Evolutionary conservation across 2,329 filamentous ascomycete genomes (phyloP), one percentile per base, ranked within the genome.

Genomic region (Chalaropsis thielavioides): DNA sequence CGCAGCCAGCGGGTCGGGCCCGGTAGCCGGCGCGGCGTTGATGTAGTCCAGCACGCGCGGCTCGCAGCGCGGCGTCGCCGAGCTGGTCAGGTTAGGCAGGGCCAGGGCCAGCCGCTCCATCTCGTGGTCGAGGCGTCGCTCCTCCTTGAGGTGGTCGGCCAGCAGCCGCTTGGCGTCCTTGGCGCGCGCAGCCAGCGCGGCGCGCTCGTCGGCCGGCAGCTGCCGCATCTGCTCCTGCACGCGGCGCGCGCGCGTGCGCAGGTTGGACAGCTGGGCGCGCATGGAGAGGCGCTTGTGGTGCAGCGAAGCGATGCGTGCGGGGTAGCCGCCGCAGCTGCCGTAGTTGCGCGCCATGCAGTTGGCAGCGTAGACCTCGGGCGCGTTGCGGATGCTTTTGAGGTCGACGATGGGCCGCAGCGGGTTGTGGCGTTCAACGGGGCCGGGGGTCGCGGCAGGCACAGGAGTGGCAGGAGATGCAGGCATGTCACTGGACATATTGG

Each of bases 321-420:
- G 83, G 69, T 84, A 79, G 15, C 74, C 71, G 44, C 81, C 77
- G 68, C 83, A 81, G 31, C 74, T 70, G 66, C 73, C 79, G 76
- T 96, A 96, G 74, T 96, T 96, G 70, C 94, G 85, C 69, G 91
- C 86, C 67, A 87, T 73, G 75, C 90, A 95, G 72, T 95, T 97
- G 69, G 87, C 80, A 70, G 88, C 82, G 78, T 96, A 89, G 17
- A 95, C 80, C 15, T 86, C 83, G 17, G 88, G 84, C 75, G 95
- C 89, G 72, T 90, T 83, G 66, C 92, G 91, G 73, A 99, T 96
- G 76, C 94, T 87, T 74, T 90, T 92, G 72, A 95, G 81, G 76
- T 96, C 88, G 69, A 95, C 81, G 59, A 82, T 82, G 31, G 89
- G 84, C 73, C 90, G 92, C 11, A 90, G 91, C 15, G 89, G 91